These are phyloP conservation scores for Auriscalpium microsporum DNA, from an alignment of 768 basidiomycete genomes.

Conservation along the genomic window DNA sequence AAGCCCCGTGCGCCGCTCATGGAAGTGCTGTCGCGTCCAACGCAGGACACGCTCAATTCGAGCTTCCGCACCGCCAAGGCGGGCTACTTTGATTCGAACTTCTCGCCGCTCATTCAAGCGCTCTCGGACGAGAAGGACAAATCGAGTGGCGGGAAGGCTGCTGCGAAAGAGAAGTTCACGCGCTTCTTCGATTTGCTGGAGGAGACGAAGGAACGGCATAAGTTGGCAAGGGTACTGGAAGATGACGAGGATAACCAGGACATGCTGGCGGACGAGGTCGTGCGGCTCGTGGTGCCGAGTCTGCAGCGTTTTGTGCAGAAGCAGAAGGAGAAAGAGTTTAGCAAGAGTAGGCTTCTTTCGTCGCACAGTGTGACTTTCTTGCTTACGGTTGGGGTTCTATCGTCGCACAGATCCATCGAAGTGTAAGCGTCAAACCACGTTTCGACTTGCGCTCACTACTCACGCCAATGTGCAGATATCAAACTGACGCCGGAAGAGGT, in stretches of 20 bases:
- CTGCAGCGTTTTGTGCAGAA: conserved; percentile 69
- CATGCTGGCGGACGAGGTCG: conserved; percentile 61
- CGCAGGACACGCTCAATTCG: conserved; percentile 55
- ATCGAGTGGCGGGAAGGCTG: conserved; percentile 32
- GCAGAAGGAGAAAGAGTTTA: conserved; percentile 74
- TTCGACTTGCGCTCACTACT: neutral
- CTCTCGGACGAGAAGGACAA: conserved; percentile 41
- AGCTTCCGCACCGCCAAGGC: conserved; percentile 77
- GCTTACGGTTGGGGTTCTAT: conserved; percentile 1
- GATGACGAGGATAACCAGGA: conserved; percentile 57
- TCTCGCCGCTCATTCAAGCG: conserved; percentile 64
- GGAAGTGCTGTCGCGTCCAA: conserved; percentile 49
- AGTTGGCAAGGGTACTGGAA: conserved; percentile 56
- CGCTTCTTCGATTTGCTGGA: conserved; percentile 76
- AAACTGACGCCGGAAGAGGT: conserved; percentile 70
- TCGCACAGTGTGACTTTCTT: neutral
- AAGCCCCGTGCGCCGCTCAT: conserved; percentile 39
- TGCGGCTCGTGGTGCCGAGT: conserved; percentile 67
- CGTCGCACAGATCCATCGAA: conserved; percentile 57
- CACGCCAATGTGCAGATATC: conserved; percentile 45
- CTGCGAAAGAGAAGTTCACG: conserved; percentile 76
- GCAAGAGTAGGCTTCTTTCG: conserved; percentile 52
- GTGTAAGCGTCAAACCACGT: conserved; percentile 33
- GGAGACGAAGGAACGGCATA: conserved; percentile 71
- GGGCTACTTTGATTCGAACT: conserved; percentile 77